Evolutionary conservation across 192 early-diverging fungal genomes (phyloP).

Genomic region (Allomyces macrogynus): DNA sequence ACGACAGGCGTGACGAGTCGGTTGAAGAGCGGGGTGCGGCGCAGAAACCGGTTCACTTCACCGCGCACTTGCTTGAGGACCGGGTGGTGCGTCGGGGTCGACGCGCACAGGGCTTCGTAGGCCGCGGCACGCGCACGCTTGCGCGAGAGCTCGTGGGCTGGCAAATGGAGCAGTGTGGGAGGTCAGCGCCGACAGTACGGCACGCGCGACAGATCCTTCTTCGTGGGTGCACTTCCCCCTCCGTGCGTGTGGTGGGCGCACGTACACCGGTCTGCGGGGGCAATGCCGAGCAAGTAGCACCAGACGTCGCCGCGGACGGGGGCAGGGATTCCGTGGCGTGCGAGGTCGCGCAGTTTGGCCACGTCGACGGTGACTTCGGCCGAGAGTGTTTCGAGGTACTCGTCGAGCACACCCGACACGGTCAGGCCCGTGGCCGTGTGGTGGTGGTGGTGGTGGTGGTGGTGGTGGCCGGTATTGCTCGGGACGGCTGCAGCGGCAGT

Average conservation of each 20-base stretch:
- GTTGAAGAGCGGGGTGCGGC: constrained; percentile 9
- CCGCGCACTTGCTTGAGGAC: constrained; percentile 56
- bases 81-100: constrained; percentile 40
- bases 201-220: too few species aligned
- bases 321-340: constrained; percentile 60
- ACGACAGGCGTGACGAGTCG: too few species aligned
- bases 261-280: constrained; percentile 57
- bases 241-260: not conserved
- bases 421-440: constrained; percentile 3
- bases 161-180: constrained; percentile 4
- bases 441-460: constrained; percentile 19
- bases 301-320: constrained; percentile 66
- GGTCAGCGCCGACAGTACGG: not conserved
- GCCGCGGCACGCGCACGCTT: constrained; percentile 33
- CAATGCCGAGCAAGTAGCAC: constrained; percentile 68
- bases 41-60: constrained; percentile 45
- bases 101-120: constrained; percentile 16
- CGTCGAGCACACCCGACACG: constrained; percentile 15
- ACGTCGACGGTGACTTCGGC: constrained; percentile 67
- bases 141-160: constrained; percentile 46
- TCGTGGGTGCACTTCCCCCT: too few species aligned
- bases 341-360: constrained; percentile 48
- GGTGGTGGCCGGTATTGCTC: constrained; percentile 5
- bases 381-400: constrained; percentile 54
- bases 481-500: too few species aligned